Percentiles rank a stretch among this genome's conserved stretches.
Evolutionary conservation across 2,329 filamentous ascomycete genomes (phyloP).

Genomic region (Diaporthe australafricana): DNA sequence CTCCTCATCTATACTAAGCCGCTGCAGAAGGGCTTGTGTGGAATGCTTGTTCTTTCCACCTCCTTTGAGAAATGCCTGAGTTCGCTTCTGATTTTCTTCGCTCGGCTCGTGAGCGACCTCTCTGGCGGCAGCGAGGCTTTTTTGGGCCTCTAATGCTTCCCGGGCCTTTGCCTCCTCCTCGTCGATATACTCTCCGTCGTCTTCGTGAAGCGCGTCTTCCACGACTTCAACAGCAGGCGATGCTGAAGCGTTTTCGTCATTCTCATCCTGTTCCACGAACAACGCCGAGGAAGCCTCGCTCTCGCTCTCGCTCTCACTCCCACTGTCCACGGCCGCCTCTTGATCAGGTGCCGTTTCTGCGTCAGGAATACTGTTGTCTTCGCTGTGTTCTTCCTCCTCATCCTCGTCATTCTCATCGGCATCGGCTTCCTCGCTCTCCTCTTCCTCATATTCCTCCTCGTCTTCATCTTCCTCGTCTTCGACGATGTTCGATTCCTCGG

Average conservation of each 20-base stretch:
- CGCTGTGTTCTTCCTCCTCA: slow-evolving; percentile 45
- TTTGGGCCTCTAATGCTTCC: slow-evolving; percentile 45
- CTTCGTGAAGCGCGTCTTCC: slow-evolving; percentile 40
- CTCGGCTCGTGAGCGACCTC: slow-evolving; percentile 41
- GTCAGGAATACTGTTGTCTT: slow-evolving; percentile 35
- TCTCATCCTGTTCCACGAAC: slow-evolving; percentile 32
- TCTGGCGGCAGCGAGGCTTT: slow-evolving; percentile 42
- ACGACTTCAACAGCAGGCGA: slow-evolving; percentile 37
- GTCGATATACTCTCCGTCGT: slow-evolving; percentile 59
- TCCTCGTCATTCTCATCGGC: slow-evolving; percentile 39
- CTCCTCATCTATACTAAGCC: slow-evolving; percentile 51
- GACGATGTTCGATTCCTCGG: slow-evolving; percentile 36
- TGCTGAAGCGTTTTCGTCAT: not conserved
- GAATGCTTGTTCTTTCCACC: slow-evolving; percentile 67
- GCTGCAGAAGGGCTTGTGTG: slow-evolving; percentile 65
- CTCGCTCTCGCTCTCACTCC: slow-evolving; percentile 3
- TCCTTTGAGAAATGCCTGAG: slow-evolving; percentile 62
- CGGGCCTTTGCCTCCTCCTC: slow-evolving; percentile 66
- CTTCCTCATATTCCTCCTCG: slow-evolving; percentile 41
- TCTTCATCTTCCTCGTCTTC: slow-evolving; percentile 37
- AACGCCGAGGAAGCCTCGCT: slow-evolving; percentile 13
- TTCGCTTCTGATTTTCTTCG: slow-evolving; percentile 55
- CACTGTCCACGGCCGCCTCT: slow-evolving; percentile 3
- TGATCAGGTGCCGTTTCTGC: slow-evolving; percentile 6
- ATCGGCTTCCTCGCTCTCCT: slow-evolving; percentile 42